Base-by-base conservation (phyloP, 768 basidiomycete species). In the Agrocybe pediades region DNA sequence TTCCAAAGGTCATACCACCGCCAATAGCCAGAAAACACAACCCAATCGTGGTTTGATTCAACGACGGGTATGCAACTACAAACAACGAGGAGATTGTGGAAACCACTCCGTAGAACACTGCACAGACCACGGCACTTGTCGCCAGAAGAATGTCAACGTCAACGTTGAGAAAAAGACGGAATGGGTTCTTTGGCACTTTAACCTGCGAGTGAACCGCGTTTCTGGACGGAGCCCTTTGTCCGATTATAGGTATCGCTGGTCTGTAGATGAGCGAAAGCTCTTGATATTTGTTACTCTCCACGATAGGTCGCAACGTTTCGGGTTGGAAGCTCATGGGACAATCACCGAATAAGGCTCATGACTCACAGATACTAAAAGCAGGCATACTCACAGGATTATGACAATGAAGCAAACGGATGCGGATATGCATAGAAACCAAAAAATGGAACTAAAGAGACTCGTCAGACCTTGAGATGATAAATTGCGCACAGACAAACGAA, bases 1-100 rank as follows among this genome's bases (percentile, higher is more conserved):
- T 78, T 11, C 90, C 86, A 15, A 86, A 44, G 8, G 83, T 68
- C 70, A 85, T 85, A 0, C 92, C 94, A 15, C 82, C 79, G 1
- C 91, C 93, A 46, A 87, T 79, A 1, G 84, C 82, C 51, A 94
- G 71, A 71, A 86, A 95, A 66, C 88, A 92, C 5, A 95, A 69
- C 2, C 92, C 92, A 26, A 90, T 76, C 20, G 81, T 76, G 3
- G 84, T 83, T 55, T 89, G 80, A 52, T 68, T 78, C n/a, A 91
- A 73, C 55, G 69, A 77, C 0, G 84, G 78, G 58, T 94, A 92
- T 1, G 76, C 71, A 1, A 68, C 56, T 46, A 76, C 70, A 63
- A 91, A 85, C 0, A 86, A 72, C 0, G 85, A 79, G 1, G 88
- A 84, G 15, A 86, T 74, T 1, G 81, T 81, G 0, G 88, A 80